phyloP scores from a whole-genome alignment of 352 stramenopile species.

The Phytophthora capsici region DNA sequence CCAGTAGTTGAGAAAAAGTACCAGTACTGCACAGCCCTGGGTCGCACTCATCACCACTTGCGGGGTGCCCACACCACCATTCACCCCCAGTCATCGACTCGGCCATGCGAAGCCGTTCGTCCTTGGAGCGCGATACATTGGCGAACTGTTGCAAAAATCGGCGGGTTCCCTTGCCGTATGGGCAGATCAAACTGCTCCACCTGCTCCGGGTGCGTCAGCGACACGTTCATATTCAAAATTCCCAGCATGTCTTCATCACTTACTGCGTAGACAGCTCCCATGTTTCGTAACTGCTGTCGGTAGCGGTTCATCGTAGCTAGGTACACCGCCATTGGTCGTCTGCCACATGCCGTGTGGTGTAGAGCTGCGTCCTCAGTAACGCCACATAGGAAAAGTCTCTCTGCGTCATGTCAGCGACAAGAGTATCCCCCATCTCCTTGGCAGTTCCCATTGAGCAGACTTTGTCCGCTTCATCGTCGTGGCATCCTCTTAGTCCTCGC shows the following conservation, averaged over 20 bases:
- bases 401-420: not conserved
- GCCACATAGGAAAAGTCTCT: slow-evolving; percentile 3
- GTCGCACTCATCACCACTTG: not conserved
- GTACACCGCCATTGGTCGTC: not conserved
- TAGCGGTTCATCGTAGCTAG: not conserved
- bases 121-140: not conserved
- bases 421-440: not conserved
- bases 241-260: slow-evolving; percentile 3
- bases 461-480: not conserved
- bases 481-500: not conserved
- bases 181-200: slow-evolving; percentile 9
- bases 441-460: not conserved
- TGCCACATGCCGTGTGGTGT: not conserved
- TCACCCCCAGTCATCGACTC: not conserved
- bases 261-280: not conserved
- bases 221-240: not conserved
- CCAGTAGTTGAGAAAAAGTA: too few species aligned
- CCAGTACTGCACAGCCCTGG: too few species aligned
- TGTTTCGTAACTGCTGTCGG: not conserved
- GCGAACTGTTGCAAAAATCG: not conserved
- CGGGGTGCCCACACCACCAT: not conserved
- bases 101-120: not conserved
- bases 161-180: slow-evolving; percentile 1
- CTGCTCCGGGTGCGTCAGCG: not conserved
- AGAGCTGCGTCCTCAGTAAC: not conserved